Percentiles rank a stretch among this genome's conserved stretches.
Evolutionary conservation across 306 rosid species (phyloP).

Genomic region (Acacia confusa): DNA sequence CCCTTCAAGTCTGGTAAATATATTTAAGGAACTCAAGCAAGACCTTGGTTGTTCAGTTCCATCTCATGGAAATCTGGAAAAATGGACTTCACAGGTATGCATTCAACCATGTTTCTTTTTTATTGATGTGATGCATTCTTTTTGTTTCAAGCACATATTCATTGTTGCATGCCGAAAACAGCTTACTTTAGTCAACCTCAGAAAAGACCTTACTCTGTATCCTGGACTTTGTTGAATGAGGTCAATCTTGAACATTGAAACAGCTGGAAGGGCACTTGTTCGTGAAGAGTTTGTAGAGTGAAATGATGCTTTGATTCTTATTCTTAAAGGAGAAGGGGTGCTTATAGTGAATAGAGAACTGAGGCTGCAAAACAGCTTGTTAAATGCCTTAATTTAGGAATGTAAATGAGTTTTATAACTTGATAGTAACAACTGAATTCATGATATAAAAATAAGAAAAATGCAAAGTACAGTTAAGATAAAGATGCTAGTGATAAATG

Average conservation of each 20-base stretch:
- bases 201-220: background rate
- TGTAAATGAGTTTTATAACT: background rate
- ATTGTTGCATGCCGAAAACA: background rate
- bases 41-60: constrained; percentile 92
- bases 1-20: constrained; percentile 84
- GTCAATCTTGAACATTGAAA: background rate
- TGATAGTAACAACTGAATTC: background rate
- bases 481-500: background rate
- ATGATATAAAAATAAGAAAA: background rate
- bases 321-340: background rate
- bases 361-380: background rate
- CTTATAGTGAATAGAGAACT: background rate
- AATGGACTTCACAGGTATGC: constrained; percentile 89
- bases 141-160: background rate
- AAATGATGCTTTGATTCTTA: background rate
- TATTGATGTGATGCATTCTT: background rate
- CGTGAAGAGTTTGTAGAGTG: background rate
- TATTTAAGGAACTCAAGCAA: constrained; percentile 78
- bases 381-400: background rate
- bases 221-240: background rate
- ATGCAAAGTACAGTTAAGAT: background rate
- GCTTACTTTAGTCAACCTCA: background rate
- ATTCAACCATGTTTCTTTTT: background rate
- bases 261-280: background rate
- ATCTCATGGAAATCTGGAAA: constrained; percentile 76